Conservation (phyloP, 2,329 filamentous ascomycete species). For the Chalara sp. region DNA sequence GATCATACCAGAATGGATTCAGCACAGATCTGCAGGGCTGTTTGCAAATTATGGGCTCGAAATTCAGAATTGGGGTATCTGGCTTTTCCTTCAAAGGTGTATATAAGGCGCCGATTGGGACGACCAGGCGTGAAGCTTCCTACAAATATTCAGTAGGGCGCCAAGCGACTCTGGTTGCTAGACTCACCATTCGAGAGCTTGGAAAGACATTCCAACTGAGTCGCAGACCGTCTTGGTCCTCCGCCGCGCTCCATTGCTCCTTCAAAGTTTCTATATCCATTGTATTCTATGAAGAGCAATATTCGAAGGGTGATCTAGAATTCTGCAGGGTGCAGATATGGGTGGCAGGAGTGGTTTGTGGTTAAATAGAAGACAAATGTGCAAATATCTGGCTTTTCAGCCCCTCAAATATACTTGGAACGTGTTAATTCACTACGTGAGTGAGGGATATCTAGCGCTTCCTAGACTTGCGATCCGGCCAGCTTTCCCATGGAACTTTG, state of each 20-base stretch:
- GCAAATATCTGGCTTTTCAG: too few relatives aligned
- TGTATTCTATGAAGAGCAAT: neutral
- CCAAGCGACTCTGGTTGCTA: conserved; percentile 12
- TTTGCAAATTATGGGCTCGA: conserved; percentile 96
- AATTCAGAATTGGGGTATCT: conserved; percentile 81
- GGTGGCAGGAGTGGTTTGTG: too few relatives aligned
- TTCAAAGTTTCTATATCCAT: conserved; percentile 27
- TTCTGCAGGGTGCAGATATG: neutral
- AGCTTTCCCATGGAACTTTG: neutral
- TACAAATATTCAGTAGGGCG: conserved; percentile 33
- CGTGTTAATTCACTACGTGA: too few relatives aligned
- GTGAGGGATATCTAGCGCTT: too few relatives aligned
- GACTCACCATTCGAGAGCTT: conserved; percentile 85
- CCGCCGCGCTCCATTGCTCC: conserved; percentile 55
- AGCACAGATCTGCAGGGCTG: conserved; percentile 90
- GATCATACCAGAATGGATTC: conserved; percentile 86
- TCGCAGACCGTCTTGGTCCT: conserved; percentile 92
- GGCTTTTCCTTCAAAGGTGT: conserved; percentile 94
- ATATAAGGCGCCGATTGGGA: conserved; percentile 93
- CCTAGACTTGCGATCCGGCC: neutral
- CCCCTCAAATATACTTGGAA: too few relatives aligned
- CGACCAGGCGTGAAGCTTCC: conserved; percentile 91
- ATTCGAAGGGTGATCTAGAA: neutral
- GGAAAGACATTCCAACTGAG: conserved; percentile 99
- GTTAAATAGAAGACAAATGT: too few relatives aligned